phyloP scores from a whole-genome alignment of 2,329 filamentous ascomycete genomes.

The Grosmannia penicillata region DNA sequence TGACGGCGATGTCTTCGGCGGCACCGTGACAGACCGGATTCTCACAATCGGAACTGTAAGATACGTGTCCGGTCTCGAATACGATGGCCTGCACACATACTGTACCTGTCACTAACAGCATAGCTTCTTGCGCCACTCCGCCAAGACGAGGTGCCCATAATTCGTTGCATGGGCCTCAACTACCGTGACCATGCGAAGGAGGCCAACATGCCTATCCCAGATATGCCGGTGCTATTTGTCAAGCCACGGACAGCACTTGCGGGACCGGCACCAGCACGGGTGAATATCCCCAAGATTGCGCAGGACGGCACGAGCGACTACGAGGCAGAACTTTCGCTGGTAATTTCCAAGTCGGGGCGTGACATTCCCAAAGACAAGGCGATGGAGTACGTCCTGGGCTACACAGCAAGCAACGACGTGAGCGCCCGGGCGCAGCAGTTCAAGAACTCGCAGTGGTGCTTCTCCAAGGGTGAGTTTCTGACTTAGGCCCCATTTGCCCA shows the following conservation, averaged over 20 bases:
- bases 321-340: constrained; percentile 23
- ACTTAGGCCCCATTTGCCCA: too few species aligned
- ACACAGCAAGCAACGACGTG: constrained; percentile 24
- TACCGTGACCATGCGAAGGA: constrained; percentile 25
- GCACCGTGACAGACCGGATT: constrained; percentile 17
- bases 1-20: constrained; percentile 20
- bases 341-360: constrained; percentile 20
- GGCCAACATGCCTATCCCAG: constrained; percentile 20
- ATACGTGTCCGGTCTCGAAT: too few species aligned
- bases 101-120: too few species aligned
- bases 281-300: constrained; percentile 17
- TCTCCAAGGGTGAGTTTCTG: constrained; percentile 23
- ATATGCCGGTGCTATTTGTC: constrained; percentile 21
- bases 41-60: constrained; percentile 10
- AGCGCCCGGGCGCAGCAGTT: constrained; percentile 21
- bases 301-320: constrained; percentile 24
- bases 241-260: constrained; percentile 22
- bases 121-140: constrained; percentile 20
- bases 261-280: constrained; percentile 16
- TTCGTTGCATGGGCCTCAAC: constrained; percentile 31
- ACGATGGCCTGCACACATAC: too few species aligned
- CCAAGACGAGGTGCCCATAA: constrained; percentile 20
- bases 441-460: constrained; percentile 23
- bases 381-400: constrained; percentile 23
- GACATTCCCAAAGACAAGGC: constrained; percentile 22